Evolutionary conservation across 306 rosid genomes (phyloP).

Genomic region (Elaeagnus macrophylla): DNA sequence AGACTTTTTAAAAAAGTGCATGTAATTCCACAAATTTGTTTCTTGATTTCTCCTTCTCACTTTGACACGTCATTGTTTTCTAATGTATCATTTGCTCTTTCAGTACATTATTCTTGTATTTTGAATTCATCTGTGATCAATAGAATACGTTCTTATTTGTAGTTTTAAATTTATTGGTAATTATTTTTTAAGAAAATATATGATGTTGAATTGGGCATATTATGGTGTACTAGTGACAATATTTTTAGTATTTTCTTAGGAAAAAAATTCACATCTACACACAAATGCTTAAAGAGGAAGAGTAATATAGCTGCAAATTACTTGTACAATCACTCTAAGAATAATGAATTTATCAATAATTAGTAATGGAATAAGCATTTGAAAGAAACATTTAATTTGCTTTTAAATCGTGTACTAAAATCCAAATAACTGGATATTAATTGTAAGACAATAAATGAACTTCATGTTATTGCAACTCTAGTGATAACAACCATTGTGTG

Average conservation of each 20-base stretch:
- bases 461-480: constrained; percentile 27
- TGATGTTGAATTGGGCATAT: constrained; percentile 8
- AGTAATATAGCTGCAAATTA: constrained; percentile 34
- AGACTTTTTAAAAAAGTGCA: constrained; percentile 33
- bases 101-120: constrained; percentile 26
- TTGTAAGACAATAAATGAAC: not conserved
- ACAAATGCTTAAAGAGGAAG: constrained; percentile 40
- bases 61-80: constrained; percentile 33
- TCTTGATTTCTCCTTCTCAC: constrained; percentile 21
- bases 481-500: not conserved
- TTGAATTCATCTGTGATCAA: constrained; percentile 33
- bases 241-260: too few relatives aligned
- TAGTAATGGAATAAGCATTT: not conserved
- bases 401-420: not conserved
- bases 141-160: not conserved
- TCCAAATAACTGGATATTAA: constrained; percentile 9
- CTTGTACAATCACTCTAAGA: constrained; percentile 24
- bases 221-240: constrained; percentile 1
- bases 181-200: too few relatives aligned
- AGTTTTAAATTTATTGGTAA: too few relatives aligned
- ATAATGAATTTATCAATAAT: not conserved
- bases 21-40: constrained; percentile 67
- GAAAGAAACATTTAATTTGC: not conserved
- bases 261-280: constrained; percentile 43
- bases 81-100: constrained; percentile 21